These are phyloP conservation scores for Pestalotiopsis sp. DNA, from an alignment of 2,329 filamentous ascomycete genomes.

Conservation along the genomic window DNA sequence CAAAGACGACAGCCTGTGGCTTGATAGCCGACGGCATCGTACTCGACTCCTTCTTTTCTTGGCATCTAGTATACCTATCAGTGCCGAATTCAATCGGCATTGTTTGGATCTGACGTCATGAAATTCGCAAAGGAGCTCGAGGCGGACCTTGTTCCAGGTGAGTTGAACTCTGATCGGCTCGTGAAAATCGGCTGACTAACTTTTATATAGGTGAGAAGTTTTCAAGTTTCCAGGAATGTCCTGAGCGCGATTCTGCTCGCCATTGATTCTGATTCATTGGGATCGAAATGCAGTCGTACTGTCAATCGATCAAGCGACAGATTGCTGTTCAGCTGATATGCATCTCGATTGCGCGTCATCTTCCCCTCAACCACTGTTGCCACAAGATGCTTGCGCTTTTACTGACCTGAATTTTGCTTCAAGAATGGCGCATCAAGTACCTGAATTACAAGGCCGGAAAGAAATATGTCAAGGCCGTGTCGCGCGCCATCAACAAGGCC, in stretches of 20 bases:
- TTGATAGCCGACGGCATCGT: background rate
- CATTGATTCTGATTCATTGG: background rate
- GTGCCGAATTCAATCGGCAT: background rate
- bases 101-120: conserved; percentile 46
- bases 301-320: background rate
- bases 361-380: background rate
- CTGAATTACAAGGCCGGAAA: conserved; percentile 95
- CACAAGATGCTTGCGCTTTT: background rate
- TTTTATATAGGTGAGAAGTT: background rate
- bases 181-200: background rate
- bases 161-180: conserved; percentile 21
- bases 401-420: background rate
- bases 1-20: background rate
- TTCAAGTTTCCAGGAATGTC: background rate
- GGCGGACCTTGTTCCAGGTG: conserved; percentile 81
- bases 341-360: background rate
- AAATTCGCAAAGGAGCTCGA: conserved; percentile 80
- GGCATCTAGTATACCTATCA: background rate
- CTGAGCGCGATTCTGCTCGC: background rate
- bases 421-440: conserved; percentile 92
- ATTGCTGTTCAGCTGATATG: background rate
- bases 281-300: background rate
- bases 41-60: background rate
- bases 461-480: conserved; percentile 86
- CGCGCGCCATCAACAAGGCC: conserved; percentile 69